Conservation (phyloP, 805 yeast genomes). For the Candida ascalaphidarum region DNA sequence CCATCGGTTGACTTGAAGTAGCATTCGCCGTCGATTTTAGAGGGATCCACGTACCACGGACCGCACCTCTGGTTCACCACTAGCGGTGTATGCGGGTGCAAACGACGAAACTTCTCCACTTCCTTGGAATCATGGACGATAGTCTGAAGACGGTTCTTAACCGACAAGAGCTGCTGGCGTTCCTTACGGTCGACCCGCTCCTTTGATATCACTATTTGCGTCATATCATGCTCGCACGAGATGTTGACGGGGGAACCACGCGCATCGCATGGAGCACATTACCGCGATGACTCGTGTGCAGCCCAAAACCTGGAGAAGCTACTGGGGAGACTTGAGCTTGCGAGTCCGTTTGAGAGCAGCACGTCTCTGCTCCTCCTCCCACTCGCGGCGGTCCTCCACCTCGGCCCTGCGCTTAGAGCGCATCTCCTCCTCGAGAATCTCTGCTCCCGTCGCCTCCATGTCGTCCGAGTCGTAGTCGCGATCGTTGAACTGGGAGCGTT, state of each 20-base stretch:
- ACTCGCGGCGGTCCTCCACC: slow-evolving; percentile 69
- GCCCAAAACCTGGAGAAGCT: not conserved
- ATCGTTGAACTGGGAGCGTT: slow-evolving; percentile 40
- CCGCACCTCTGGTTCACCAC: slow-evolving; percentile 85
- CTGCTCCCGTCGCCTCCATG: slow-evolving; percentile 95
- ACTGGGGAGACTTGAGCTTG: not conserved
- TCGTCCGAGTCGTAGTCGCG: slow-evolving; percentile 45
- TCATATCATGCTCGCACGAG: too few species aligned
- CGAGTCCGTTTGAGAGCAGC: slow-evolving; percentile 33
- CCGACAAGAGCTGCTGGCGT: too few species aligned
- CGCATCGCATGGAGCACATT: too few species aligned
- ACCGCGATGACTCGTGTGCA: too few species aligned
- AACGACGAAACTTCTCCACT: slow-evolving; percentile 26
- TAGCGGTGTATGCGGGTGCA: too few species aligned
- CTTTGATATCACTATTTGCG: too few species aligned
- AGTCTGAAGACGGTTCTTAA: slow-evolving; percentile 61
- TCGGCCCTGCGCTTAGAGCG: slow-evolving; percentile 60
- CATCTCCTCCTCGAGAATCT: slow-evolving; percentile 76
- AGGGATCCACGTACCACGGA: slow-evolving; percentile 65
- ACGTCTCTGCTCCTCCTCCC: slow-evolving; percentile 43
- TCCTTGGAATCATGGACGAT: slow-evolving; percentile 55
- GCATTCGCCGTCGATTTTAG: slow-evolving; percentile 32
- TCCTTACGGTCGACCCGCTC: slow-evolving; percentile 40
- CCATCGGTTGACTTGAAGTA: slow-evolving; percentile 93
- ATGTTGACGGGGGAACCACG: too few species aligned